phyloP scores from a whole-genome alignment of 805 yeast species.

The Candida koratica region DNA sequence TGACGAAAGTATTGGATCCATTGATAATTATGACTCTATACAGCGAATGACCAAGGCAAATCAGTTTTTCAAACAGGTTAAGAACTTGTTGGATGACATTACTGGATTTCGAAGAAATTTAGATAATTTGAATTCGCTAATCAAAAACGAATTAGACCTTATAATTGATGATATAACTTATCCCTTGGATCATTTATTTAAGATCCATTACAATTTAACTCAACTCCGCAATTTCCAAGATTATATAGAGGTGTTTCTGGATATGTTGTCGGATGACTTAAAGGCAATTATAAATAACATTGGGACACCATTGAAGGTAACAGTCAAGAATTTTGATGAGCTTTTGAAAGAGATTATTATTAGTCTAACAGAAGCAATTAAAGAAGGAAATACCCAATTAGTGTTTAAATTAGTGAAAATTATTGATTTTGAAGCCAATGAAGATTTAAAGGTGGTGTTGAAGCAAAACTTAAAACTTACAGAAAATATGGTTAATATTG shows the following conservation, averaged over 20 bases:
- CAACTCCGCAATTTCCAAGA: slow-evolving; percentile 76
- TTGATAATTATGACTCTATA: slow-evolving; percentile 65
- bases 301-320: slow-evolving; percentile 43
- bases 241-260: slow-evolving; percentile 56
- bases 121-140: slow-evolving; percentile 46
- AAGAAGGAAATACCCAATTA: slow-evolving; percentile 62
- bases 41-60: slow-evolving; percentile 63
- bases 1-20: slow-evolving; percentile 53
- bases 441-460: slow-evolving; percentile 55
- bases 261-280: slow-evolving; percentile 53
- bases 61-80: slow-evolving; percentile 68
- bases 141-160: slow-evolving; percentile 44
- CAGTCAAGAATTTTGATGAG: slow-evolving; percentile 58
- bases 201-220: slow-evolving; percentile 67
- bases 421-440: slow-evolving; percentile 73
- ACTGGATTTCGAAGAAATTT: slow-evolving; percentile 50
- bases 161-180: slow-evolving; percentile 31
- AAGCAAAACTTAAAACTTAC: slow-evolving; percentile 28
- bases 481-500: slow-evolving; percentile 15
- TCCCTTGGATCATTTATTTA: slow-evolving; percentile 52
- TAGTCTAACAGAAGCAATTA: slow-evolving; percentile 67
- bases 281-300: slow-evolving; percentile 61
- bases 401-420: slow-evolving; percentile 72
- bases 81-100: slow-evolving; percentile 60
- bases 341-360: slow-evolving; percentile 63